phyloP scores from a whole-genome alignment of 176 grass and related monocot genomes.

The Saccharum officinarum region DNA sequence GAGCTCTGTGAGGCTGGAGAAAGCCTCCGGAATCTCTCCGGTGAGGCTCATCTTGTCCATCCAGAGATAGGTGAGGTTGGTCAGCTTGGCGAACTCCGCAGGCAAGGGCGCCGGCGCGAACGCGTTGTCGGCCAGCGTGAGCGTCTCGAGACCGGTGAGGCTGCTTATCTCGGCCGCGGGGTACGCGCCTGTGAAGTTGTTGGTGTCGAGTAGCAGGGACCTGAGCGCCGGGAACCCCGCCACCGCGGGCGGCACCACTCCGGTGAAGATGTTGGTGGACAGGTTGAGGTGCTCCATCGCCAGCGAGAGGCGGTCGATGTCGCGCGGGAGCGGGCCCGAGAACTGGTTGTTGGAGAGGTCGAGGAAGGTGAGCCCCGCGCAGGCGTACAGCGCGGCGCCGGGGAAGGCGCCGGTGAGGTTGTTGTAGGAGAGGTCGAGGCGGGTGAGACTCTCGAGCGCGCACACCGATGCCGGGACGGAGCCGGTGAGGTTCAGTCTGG shows the following conservation, averaged over 20 bases:
- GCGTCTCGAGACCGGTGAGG: constrained; percentile 23
- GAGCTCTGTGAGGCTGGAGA: constrained; percentile 36
- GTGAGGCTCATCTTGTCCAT: constrained; percentile 30
- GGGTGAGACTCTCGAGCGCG: constrained; percentile 43
- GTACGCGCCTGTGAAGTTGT: constrained; percentile 60
- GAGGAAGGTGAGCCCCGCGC: constrained; percentile 45
- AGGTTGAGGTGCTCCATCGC: constrained; percentile 25
- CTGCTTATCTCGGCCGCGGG: constrained; percentile 39
- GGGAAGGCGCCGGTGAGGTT: constrained; percentile 54
- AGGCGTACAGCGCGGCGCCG: constrained; percentile 43
- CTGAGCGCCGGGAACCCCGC: constrained; percentile 31
- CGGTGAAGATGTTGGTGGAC: constrained; percentile 49
- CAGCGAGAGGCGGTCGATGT: constrained; percentile 36
- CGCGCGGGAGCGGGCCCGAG: constrained; percentile 42
- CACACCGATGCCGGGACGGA: constrained; percentile 50
- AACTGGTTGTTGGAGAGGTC: constrained; percentile 64
- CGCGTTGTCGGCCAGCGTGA: constrained; percentile 45
- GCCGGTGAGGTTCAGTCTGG: not conserved
- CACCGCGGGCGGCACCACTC: constrained; percentile 46
- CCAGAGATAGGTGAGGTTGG: constrained; percentile 52
- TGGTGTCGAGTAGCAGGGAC: constrained; percentile 41
- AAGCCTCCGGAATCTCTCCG: constrained; percentile 51
- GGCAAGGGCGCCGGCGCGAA: constrained; percentile 49
- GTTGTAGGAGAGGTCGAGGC: constrained; percentile 69
- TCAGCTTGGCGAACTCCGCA: constrained; percentile 31